These are phyloP conservation scores for Citrus reticulata DNA, from an alignment of 345 rosid species.

Conservation along the genomic window DNA sequence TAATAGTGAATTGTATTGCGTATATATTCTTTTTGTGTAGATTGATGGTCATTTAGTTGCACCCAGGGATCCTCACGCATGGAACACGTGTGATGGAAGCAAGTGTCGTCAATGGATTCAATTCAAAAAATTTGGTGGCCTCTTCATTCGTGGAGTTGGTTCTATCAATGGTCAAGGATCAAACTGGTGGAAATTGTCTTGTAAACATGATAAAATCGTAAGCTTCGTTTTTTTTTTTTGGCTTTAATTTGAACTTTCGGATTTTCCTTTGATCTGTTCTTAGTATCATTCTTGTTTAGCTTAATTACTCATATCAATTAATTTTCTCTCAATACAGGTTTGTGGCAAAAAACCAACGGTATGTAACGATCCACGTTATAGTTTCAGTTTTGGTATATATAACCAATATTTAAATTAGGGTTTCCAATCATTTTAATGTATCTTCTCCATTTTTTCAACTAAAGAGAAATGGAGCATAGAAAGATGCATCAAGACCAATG, in stretches of 20 bases:
- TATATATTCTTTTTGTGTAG: conserved; percentile 1
- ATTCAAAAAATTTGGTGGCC: conserved; percentile 33
- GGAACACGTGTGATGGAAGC: conserved; percentile 25
- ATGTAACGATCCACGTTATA: background rate
- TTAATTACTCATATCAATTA: background rate
- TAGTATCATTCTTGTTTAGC: background rate
- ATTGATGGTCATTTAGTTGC: conserved; percentile 35
- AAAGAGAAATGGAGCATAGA: too few relatives aligned
- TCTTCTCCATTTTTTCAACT: too few relatives aligned
- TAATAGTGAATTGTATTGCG: too few relatives aligned
- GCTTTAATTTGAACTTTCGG: background rate
- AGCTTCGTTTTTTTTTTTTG: background rate
- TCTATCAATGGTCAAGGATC: conserved; percentile 43
- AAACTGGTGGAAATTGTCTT: conserved; percentile 41
- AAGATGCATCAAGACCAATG: too few relatives aligned
- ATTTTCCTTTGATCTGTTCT: background rate
- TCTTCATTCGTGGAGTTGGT: conserved; percentile 38
- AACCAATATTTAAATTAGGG: background rate
- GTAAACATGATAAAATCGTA: conserved; percentile 23
- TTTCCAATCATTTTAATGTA: too few relatives aligned
- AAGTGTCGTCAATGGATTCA: conserved; percentile 31
- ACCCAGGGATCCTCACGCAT: conserved; percentile 29
- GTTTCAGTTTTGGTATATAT: too few relatives aligned
- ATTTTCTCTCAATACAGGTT: conserved; percentile 19
- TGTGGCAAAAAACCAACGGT: conserved; percentile 42